Conservation (phyloP, 805 yeast genomes). For the Isabelozyma pseudorhagii region DNA sequence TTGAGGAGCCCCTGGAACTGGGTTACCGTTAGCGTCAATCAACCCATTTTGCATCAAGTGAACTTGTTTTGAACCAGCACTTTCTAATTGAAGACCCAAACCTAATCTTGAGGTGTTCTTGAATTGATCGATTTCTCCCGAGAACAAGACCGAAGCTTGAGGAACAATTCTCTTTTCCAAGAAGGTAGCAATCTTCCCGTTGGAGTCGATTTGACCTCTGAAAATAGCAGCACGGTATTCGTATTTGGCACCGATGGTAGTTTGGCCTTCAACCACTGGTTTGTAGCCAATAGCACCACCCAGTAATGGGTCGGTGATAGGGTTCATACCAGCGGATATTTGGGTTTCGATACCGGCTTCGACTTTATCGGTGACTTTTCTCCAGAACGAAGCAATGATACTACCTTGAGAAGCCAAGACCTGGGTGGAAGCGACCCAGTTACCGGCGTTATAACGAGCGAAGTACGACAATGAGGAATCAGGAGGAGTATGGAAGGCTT, state of each 20-base stretch:
- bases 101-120: slow-evolving; percentile 74
- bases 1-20: slow-evolving; percentile 76
- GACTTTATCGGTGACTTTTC: slow-evolving; percentile 86
- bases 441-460: slow-evolving; percentile 82
- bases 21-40: slow-evolving; percentile 80
- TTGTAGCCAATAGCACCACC: slow-evolving; percentile 80
- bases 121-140: slow-evolving; percentile 89
- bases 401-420: slow-evolving; percentile 85
- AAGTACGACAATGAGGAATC: slow-evolving; percentile 89
- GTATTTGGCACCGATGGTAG: slow-evolving; percentile 95
- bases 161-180: slow-evolving; percentile 93
- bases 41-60: slow-evolving; percentile 88
- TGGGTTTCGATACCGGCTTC: slow-evolving; percentile 94
- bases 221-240: slow-evolving; percentile 95
- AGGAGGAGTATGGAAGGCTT: slow-evolving; percentile 65
- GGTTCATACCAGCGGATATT: slow-evolving; percentile 70
- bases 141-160: slow-evolving; percentile 80
- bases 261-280: slow-evolving; percentile 84
- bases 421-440: slow-evolving; percentile 94
- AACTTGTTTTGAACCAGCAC: slow-evolving; percentile 90
- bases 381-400: slow-evolving; percentile 85
- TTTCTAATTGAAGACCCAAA: slow-evolving; percentile 92
- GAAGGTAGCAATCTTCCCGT: slow-evolving; percentile 87
- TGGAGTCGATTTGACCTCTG: slow-evolving; percentile 91
- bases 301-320: slow-evolving; percentile 70